A percentile compares a stretch with the other conserved stretches of the same genome.
Evolutionary conservation across 805 yeast species (phyloP).

Genomic region (Metschnikowia koreensis): DNA sequence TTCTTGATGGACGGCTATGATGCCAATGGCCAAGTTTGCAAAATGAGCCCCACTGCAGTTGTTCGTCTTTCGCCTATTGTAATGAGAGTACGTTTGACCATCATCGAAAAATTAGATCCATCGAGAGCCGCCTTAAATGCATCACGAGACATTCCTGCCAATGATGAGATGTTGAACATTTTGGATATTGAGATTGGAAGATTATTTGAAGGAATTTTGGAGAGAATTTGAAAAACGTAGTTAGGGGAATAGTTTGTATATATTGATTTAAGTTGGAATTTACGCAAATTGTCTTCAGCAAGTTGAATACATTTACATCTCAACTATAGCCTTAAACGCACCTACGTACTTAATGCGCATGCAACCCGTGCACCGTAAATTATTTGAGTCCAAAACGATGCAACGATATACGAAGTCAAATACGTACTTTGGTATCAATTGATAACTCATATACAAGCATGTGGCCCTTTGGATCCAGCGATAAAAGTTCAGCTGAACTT

Average conservation of each 20-base stretch:
- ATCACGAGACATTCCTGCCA: background rate
- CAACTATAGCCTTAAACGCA: background rate
- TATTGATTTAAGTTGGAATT: too few species aligned
- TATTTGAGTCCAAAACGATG: background rate
- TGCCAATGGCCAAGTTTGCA: constrained; percentile 4
- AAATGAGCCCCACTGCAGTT: constrained; percentile 47
- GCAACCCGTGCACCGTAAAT: constrained; percentile 9
- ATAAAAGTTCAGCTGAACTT: constrained; percentile 23
- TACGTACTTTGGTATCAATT: background rate
- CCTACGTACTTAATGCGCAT: constrained; percentile 1
- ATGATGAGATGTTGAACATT: constrained; percentile 16
- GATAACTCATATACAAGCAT: background rate
- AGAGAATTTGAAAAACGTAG: constrained; percentile 19
- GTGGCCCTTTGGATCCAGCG: constrained; percentile 13
- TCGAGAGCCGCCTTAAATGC: constrained; percentile 6
- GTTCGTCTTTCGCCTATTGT: constrained; percentile 54
- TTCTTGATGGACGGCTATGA: constrained; percentile 32
- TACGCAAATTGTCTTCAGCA: background rate
- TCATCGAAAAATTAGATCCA: constrained; percentile 30
- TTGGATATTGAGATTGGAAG: constrained; percentile 38
- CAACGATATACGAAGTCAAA: background rate
- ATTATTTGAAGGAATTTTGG: constrained; percentile 40
- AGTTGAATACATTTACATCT: background rate
- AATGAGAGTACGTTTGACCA: constrained; percentile 47
- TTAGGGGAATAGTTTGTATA: background rate